Percentiles rank a stretch among this genome's conserved stretches.
phyloP scores from a whole-genome alignment of 441 rosid genomes.

The Erodium texanum region DNA sequence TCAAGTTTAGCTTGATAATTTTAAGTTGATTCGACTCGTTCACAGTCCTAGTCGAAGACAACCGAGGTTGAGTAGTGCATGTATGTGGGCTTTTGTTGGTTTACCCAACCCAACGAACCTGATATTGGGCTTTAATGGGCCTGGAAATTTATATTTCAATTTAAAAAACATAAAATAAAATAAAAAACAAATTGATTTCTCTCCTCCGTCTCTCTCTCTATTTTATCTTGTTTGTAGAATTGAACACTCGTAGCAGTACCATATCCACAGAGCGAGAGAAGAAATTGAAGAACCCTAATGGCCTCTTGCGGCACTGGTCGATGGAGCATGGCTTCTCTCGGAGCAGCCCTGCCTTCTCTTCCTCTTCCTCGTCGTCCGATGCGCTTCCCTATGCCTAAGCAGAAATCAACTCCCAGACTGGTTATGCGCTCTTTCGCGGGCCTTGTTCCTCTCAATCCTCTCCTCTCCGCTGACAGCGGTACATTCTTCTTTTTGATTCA shows the following conservation, averaged over 20 bases:
- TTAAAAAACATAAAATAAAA: too few species aligned
- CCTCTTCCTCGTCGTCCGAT: slow-evolving; percentile 15
- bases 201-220: neutral
- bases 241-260: neutral
- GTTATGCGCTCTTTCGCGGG: slow-evolving; percentile 43
- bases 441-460: slow-evolving; percentile 46
- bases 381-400: neutral
- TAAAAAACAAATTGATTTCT: too few species aligned
- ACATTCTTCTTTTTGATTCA: slow-evolving; percentile 3
- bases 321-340: slow-evolving; percentile 63
- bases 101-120: neutral
- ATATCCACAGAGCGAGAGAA: neutral
- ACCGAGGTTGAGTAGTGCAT: too few species aligned
- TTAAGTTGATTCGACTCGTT: too few species aligned
- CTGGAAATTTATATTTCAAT: too few species aligned
- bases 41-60: too few species aligned
- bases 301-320: neutral
- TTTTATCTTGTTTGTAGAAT: neutral
- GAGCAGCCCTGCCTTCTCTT: slow-evolving; percentile 50
- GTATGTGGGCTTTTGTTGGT: neutral
- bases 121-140: neutral
- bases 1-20: too few species aligned
- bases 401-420: slow-evolving; percentile 22
- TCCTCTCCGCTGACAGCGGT: slow-evolving; percentile 54
- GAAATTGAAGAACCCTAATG: neutral